Base-by-base conservation (phyloP, 176 grass and related monocot species). In the Echinochloa phyllopogon region DNA sequence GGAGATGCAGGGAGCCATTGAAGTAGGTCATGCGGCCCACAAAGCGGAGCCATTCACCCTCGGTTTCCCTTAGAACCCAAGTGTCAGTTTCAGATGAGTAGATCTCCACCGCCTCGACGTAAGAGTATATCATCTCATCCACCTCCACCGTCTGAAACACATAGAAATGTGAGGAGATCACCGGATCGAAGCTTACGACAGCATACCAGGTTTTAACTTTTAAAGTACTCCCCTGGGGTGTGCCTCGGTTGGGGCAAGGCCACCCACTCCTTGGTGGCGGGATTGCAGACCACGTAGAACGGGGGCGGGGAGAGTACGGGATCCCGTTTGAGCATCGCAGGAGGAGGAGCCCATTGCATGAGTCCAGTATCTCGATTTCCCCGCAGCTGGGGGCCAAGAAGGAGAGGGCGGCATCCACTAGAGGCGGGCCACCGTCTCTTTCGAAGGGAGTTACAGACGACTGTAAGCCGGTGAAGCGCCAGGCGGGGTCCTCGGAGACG, bases 61-160 rank as follows among this genome's bases (percentile, higher is more conserved):
- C 16, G 0, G 3, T 1, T 57, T 57, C 3, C 1, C 25, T 63
- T 33, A 63, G 10, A 33, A 14, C 25, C 60, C 60, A 63, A 2
- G 60, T 14, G 11, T 24, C 60, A 14, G 60, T 63, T 33, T 25
- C 23, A 8, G 60, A 63, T 29, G 60, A 29, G 60, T 63, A 63
- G 11, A 63, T 23, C 25, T 63, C 60, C 10, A 29, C 60, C 1
- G 23, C 60, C 4, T 4, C 12, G 17, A 61, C 6, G 52, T 18
- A 55, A 55, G 0, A 4, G 1, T 4, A 0, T 10, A 5, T 51
- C 0, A 0, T 10, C 0, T 29, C 1, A 14, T 15, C 4, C 24
- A 13, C 24, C 24, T 33, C 60, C 60, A 63, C 23, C 24, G 33
- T 4, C 10, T 63, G 60, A 2, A 63, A 63, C 60, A 63, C 60